Base-by-base conservation (phyloP, 2,329 filamentous ascomycete species). In the Alternaria alternata region DNA sequence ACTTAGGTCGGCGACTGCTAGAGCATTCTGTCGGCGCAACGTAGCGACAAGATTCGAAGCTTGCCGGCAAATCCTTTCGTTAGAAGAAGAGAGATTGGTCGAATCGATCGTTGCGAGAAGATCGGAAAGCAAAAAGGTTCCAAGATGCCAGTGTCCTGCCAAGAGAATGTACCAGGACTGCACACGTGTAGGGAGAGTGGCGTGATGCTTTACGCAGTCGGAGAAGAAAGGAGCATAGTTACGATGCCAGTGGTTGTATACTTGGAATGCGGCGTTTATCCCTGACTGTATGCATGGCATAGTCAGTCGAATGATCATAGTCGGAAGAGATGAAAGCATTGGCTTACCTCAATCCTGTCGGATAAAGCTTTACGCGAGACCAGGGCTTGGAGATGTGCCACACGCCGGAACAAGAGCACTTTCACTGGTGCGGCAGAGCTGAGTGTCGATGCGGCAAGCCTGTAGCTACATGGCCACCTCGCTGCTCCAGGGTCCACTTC, bases 101-200 rank as follows among this genome's bases (percentile, higher is more conserved):
- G 28, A 86, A 34, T 61, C 80, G 28, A 79, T 71, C 46, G 84
- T 82, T n/a, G 14, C 26, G 5, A 88, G 75, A 3, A 83, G 70
- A 58, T 88, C 86, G 18, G 85, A 84, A 4, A 88, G 74, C 24
- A 88, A 76, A 32, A 88, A 80, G 0, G 81, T 80, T 1, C 81
- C 86, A 2, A 88, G 81, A 61, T 87, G 84, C 82, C 86, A 88
- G 63, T 88, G 86, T 0, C 83, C 84, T 0, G 82, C 78, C 20
- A 88, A 80, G 41, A 85, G 83, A 9, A 86, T 81, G 60, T 87
- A 87, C 86, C 86, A 88, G 39, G 85, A 85, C 65, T 86, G 85
- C 3, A 88, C 81, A 11, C 83, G 83, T 11, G 81, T 65, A 0
- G 85, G 84, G 0, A 88, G 80, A 0, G 73, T 65, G 39, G 83